A percentile compares a stretch with the other conserved stretches of the same genome.
These are phyloP conservation scores for Pleurozium schreberi DNA, from an alignment of 225 moss, liverwort and hornwort species.

Conservation along the genomic window DNA sequence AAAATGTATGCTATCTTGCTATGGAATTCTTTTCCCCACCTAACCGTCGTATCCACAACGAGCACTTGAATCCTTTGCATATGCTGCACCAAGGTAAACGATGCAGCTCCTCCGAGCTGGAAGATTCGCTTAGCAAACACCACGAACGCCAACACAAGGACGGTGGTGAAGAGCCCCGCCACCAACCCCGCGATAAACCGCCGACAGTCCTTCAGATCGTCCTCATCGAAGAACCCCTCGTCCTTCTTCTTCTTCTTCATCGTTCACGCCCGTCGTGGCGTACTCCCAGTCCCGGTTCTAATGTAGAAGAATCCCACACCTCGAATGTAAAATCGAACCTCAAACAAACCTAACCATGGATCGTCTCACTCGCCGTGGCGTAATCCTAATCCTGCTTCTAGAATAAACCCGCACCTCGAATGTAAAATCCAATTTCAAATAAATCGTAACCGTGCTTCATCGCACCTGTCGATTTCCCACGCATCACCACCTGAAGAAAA, in stretches of 20 bases:
- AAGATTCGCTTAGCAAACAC: slow-evolving; percentile 10
- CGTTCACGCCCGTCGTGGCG: background rate
- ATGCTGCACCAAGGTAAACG: background rate
- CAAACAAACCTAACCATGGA: background rate
- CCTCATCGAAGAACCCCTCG: slow-evolving; percentile 7
- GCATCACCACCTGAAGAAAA: background rate
- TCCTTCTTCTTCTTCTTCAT: slow-evolving; percentile 4
- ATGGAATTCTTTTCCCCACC: background rate
- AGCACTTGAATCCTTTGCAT: background rate
- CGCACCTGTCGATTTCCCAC: background rate
- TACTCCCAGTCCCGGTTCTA: background rate
- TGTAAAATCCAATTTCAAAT: background rate
- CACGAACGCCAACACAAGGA: background rate
- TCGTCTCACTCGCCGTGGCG: background rate
- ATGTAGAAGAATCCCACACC: too few relatives aligned
- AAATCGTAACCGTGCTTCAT: background rate
- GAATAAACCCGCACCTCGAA: background rate
- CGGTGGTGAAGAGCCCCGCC: slow-evolving; percentile 12
- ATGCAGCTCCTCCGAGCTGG: background rate
- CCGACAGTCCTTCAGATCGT: slow-evolving; percentile 10
- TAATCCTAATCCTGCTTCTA: background rate
- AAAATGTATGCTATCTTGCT: background rate
- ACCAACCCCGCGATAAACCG: slow-evolving; percentile 24
- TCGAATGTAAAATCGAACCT: background rate
- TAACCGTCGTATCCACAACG: background rate